phyloP scores from a whole-genome alignment of 495 filamentous ascomycete genomes.

The Penicillium waksmanii region DNA sequence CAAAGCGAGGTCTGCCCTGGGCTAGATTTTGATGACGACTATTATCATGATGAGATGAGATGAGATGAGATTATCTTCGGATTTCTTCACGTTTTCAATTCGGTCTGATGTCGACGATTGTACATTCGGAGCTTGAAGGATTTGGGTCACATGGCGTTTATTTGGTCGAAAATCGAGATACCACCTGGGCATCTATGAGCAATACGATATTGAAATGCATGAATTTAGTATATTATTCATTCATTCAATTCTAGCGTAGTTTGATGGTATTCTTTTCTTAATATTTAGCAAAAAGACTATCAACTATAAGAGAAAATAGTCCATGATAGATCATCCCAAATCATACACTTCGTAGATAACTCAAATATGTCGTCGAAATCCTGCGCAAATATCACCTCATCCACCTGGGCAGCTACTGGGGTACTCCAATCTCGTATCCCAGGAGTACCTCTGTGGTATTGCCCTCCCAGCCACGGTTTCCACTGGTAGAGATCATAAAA shows the following conservation, averaged over 20 bases:
- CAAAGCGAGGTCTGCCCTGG: constrained; percentile 43
- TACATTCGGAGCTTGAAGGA: constrained; percentile 2
- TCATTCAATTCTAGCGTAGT: neutral
- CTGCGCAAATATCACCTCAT: neutral
- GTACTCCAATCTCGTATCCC: constrained; percentile 85
- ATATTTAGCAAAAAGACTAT: neutral
- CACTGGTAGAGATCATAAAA: constrained; percentile 88
- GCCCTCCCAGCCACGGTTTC: constrained; percentile 97
- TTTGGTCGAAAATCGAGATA: neutral
- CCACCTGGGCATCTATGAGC: neutral
- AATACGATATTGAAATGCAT: neutral
- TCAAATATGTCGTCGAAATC: neutral
- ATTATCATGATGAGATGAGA: constrained; percentile 21
- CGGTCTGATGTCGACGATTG: constrained; percentile 12
- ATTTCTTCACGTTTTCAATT: constrained; percentile 25
- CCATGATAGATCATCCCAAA: constrained; percentile 3
- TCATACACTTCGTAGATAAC: constrained; percentile 10
- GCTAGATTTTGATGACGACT: constrained; percentile 38
- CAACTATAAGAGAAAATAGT: neutral
- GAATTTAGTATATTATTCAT: neutral
- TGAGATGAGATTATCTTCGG: constrained; percentile 15
- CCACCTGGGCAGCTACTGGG: constrained; percentile 23
- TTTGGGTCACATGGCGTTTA: constrained; percentile 18
- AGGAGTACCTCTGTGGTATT: constrained; percentile 85
- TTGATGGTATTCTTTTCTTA: neutral